Conservation (phyloP, 2,329 filamentous ascomycete genomes). For the Pseudodiploospora longispora region DNA sequence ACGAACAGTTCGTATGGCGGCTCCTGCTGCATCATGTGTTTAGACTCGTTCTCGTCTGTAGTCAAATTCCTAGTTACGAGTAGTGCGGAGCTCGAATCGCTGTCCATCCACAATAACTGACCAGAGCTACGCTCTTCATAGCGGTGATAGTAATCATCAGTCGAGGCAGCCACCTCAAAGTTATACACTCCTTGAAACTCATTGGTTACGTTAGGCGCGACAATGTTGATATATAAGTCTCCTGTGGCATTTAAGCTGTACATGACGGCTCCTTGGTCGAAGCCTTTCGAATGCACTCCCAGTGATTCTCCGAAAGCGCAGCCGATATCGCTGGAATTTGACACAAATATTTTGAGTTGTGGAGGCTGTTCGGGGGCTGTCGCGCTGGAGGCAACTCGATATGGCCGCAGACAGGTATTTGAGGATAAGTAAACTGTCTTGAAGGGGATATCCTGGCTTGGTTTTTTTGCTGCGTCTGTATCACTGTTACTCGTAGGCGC, state of each 20-base stretch:
- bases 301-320: conserved; percentile 18
- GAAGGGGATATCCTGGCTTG: conserved; percentile 20
- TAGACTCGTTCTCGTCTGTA: conserved; percentile 43
- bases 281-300: conserved; percentile 28
- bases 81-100: conserved; percentile 70
- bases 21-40: conserved; percentile 40
- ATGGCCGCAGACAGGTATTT: conserved; percentile 77
- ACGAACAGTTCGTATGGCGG: conserved; percentile 73
- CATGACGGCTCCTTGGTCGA: conserved; percentile 64
- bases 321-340: conserved; percentile 34
- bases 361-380: conserved; percentile 37
- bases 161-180: conserved; percentile 74
- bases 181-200: conserved; percentile 62
- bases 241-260: conserved; percentile 51
- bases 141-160: conserved; percentile 67
- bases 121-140: conserved; percentile 34
- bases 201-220: conserved; percentile 56
- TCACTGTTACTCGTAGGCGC: no score
- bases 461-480: conserved; percentile 8
- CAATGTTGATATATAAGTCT: conserved; percentile 69
- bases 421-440: conserved; percentile 68
- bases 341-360: conserved; percentile 73
- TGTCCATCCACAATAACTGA: conserved; percentile 73
- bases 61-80: conserved; percentile 72
- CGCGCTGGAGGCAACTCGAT: conserved; percentile 19